Base-by-base conservation (phyloP, 805 yeast genomes). In the Teunomyces aglyptinius region DNA sequence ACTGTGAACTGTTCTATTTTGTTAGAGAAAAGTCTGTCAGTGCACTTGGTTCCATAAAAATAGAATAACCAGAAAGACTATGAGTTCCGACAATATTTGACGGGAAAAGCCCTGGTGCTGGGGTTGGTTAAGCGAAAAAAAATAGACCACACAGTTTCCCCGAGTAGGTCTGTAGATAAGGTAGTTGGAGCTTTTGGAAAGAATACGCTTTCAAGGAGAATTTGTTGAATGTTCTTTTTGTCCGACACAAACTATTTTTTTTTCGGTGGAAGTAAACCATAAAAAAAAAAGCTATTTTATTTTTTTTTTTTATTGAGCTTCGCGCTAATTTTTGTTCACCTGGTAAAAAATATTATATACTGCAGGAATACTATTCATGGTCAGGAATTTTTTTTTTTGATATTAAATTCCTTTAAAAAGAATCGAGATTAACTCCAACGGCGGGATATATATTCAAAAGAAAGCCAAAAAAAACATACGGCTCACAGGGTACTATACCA, bases 151-250 rank as follows among this genome's bases (percentile, higher is more conserved):
- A 7, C 33, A n/a, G 5, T 15, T 31, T 3, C 8, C 33, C 18
- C 16, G 6, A 31, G 33, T 7, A 7, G 33, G 33, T 31, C 18
- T 15, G 18, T 31, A 31, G 33, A 31, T 31, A 31, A 31, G 18
- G 16, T 13, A 31, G 15, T 12, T 13, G 8, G 6, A 10, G 12
- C 16, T 31, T 31, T 12, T 8, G 16, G 33, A 13, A 31, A 31
- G 22, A 34, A 16, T 34, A 34, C 19, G 38, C 38, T 34, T 19
- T 13, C 13, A 20, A 34, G 38, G 28, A 15, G 15, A 18, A 36
- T 36, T 22, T 36, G 39, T n/a, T 34, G 39, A 22, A 36, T 36
- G 39, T 36, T 36, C 39, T 36, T 36, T 34, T 36, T 36, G 39
- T 36, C 39, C 28, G 38, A 34, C 38, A 34, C 22, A 34, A 34